Conservation (phyloP, 2,329 filamentous ascomycete species). For the Colletotrichum lindemuthianum region DNA sequence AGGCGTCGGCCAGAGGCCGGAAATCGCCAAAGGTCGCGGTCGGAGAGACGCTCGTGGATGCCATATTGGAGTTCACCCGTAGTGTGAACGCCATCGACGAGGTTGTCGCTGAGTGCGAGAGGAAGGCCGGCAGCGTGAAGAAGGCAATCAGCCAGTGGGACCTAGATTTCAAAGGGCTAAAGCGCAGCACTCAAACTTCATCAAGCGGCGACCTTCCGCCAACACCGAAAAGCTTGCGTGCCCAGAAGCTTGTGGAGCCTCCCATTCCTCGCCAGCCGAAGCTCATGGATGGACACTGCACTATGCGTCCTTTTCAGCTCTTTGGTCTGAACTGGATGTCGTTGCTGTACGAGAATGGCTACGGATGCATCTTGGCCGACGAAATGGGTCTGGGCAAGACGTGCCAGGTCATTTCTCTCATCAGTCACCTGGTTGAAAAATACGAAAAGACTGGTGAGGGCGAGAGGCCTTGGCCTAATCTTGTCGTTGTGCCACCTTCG, state of each 20-base stretch:
- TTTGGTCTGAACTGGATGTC: conserved; percentile 96
- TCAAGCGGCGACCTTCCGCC: conserved; percentile 50
- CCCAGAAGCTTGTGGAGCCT: conserved; percentile 49
- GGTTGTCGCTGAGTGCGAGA: conserved; percentile 80
- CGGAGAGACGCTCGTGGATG: conserved; percentile 62
- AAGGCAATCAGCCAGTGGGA: conserved; percentile 59
- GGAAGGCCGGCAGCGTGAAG: conserved; percentile 69
- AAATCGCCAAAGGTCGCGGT: conserved; percentile 58
- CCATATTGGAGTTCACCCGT: conserved; percentile 75
- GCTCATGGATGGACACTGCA: conserved; percentile 79
- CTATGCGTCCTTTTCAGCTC: conserved; percentile 92
- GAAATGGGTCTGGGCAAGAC: conserved; percentile 99
- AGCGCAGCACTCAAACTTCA: conserved; percentile 42
- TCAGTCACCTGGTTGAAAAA: conserved; percentile 82
- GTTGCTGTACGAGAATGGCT: conserved; percentile 79
- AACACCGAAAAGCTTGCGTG: conserved; percentile 53
- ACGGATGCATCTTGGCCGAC: conserved; percentile 93
- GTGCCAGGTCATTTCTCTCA: conserved; percentile 92
- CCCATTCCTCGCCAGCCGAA: conserved; percentile 72
- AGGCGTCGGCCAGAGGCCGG: conserved; percentile 51
- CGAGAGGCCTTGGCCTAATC: conserved; percentile 71
- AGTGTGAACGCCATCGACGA: conserved; percentile 87
- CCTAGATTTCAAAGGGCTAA: conserved; percentile 58
- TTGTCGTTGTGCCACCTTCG: conserved; percentile 92
- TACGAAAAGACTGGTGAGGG: conserved; percentile 49